Conservation (phyloP, 2,329 filamentous ascomycete species). For the Elsinoe perseae region DNA sequence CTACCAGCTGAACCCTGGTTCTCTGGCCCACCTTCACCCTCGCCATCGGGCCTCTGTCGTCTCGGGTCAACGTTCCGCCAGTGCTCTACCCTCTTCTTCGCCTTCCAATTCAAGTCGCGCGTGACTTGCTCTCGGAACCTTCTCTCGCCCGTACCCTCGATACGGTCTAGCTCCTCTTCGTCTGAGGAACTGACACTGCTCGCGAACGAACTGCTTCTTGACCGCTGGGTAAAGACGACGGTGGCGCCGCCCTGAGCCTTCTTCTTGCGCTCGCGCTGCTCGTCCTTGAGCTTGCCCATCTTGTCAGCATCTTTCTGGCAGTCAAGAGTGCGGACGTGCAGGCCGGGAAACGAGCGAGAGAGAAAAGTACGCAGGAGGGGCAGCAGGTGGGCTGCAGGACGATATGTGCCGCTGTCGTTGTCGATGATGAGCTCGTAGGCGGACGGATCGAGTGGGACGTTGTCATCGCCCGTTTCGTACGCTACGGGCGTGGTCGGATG, state of each 20-base stretch:
- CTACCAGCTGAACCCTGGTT: not conserved
- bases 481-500: constrained; percentile 46
- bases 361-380: constrained; percentile 65
- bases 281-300: constrained; percentile 65
- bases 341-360: constrained; percentile 63
- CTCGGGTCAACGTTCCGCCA: constrained; percentile 13
- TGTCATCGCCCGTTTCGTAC: constrained; percentile 37
- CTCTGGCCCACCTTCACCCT: not conserved
- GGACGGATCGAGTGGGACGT: constrained; percentile 45
- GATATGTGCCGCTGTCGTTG: constrained; percentile 90
- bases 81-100: constrained; percentile 10
- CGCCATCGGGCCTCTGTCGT: not conserved
- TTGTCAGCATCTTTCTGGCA: constrained; percentile 64
- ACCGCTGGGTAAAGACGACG: constrained; percentile 27
- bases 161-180: constrained; percentile 48
- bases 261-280: constrained; percentile 69
- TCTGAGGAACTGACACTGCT: constrained; percentile 49
- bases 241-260: constrained; percentile 42
- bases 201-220: constrained; percentile 29
- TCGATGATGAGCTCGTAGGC: constrained; percentile 86
- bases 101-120: constrained; percentile 15
- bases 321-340: constrained; percentile 66
- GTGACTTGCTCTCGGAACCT: constrained; percentile 14
- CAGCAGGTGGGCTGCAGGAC: constrained; percentile 71
- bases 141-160: constrained; percentile 7